Percentiles rank a stretch among this genome's conserved stretches.
Conservation (phyloP, 2,329 filamentous ascomycete species). For the Penicillium sp. region DNA sequence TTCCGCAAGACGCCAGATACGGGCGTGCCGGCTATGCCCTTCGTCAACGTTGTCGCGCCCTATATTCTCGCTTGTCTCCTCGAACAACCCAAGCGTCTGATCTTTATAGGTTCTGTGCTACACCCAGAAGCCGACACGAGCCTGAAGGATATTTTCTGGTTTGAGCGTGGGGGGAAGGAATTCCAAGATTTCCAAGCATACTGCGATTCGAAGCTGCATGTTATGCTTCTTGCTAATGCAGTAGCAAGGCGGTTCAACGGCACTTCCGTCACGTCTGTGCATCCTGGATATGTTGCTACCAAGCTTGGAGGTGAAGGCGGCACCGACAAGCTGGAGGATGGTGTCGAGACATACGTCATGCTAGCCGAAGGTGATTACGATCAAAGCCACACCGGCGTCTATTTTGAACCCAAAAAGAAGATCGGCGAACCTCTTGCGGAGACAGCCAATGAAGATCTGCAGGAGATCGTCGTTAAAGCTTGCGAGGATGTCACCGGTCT, state of each 20-base stretch:
- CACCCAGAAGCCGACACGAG: constrained; percentile 48
- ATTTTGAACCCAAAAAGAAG: constrained; percentile 22
- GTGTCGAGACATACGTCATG: constrained; percentile 50
- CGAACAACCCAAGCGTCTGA: constrained; percentile 48
- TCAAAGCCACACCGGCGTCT: constrained; percentile 17
- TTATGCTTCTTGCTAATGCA: constrained; percentile 54
- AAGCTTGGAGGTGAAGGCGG: constrained; percentile 52
- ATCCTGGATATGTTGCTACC: constrained; percentile 55
- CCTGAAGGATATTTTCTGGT: constrained; percentile 42
- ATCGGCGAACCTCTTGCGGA: constrained; percentile 12
- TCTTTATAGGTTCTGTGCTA: constrained; percentile 53
- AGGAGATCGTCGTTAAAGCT: constrained; percentile 21
- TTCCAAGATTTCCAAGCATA: constrained; percentile 46
- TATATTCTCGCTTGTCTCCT: constrained; percentile 55
- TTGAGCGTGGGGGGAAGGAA: constrained; percentile 32
- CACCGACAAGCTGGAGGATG: constrained; percentile 47
- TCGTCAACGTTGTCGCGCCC: constrained; percentile 57
- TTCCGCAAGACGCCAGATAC: constrained; percentile 42
- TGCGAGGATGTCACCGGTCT: constrained; percentile 20
- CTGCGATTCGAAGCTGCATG: constrained; percentile 56
- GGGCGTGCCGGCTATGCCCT: constrained; percentile 48
- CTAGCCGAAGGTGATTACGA: constrained; percentile 37
- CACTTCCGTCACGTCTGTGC: constrained; percentile 47
- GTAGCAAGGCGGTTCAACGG: constrained; percentile 48
- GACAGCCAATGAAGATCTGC: constrained; percentile 13